Evolutionary conservation across 768 basidiomycete species (phyloP).

Genomic region (Tylopilus felleus): DNA sequence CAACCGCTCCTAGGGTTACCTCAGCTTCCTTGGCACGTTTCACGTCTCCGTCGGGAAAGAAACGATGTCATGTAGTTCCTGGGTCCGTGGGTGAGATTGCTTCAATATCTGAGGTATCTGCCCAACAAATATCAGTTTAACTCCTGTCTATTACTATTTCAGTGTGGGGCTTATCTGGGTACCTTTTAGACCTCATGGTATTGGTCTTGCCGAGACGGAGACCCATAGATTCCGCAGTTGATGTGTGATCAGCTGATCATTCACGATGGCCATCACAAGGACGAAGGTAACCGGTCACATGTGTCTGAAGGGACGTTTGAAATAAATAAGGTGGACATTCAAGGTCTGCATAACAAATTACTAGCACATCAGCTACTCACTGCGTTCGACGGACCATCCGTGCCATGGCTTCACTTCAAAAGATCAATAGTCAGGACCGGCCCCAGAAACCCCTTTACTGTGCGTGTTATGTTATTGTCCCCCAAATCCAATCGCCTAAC

Average conservation of each 20-base stretch:
- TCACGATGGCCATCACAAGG: background rate
- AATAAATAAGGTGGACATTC: conserved; percentile 4
- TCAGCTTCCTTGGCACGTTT: background rate
- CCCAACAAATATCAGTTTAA: background rate
- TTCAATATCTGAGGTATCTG: background rate
- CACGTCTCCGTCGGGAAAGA: background rate
- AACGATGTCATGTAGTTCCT: background rate
- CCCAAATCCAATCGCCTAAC: background rate
- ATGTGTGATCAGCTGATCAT: background rate
- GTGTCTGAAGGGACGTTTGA: background rate
- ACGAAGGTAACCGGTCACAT: background rate
- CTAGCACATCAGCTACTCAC: background rate
- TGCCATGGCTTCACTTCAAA: conserved; percentile 48
- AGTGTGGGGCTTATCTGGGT: background rate
- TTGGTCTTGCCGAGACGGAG: conserved; percentile 1
- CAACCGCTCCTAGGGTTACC: background rate
- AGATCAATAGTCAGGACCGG: conserved; percentile 51
- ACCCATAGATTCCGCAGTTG: background rate
- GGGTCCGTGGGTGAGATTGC: conserved; percentile 8
- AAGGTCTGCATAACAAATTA: background rate
- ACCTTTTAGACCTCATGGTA: background rate
- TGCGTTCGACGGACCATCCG: background rate
- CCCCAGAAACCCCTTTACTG: conserved; percentile 21
- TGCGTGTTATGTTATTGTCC: background rate
- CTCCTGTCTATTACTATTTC: conserved; percentile 8